Evolutionary conservation across 1,284 basidiomycete species (phyloP).

Genomic region (Phellopilus nigrolimitatus): DNA sequence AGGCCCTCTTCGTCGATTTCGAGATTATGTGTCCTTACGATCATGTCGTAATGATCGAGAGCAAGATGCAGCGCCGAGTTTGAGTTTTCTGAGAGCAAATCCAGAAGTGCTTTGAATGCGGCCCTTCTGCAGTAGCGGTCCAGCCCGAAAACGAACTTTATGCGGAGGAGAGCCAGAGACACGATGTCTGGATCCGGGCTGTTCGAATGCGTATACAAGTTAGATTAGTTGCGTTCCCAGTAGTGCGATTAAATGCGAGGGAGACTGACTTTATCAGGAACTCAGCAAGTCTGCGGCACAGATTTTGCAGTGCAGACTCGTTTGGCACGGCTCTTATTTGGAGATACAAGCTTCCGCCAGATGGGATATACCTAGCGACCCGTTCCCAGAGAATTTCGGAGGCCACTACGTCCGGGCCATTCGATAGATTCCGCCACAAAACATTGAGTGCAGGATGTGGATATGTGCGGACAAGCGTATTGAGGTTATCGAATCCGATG

Average conservation of each 20-base stretch:
- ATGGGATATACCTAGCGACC: neutral
- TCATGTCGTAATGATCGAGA: neutral
- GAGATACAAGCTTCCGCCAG: neutral
- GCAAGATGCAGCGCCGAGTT: neutral
- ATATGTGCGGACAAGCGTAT: neutral
- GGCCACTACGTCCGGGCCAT: constrained; percentile 1
- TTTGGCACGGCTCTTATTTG: neutral
- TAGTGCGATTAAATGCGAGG: neutral
- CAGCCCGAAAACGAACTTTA: neutral
- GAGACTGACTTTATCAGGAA: neutral
- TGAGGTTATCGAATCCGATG: neutral
- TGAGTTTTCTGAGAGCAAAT: neutral
- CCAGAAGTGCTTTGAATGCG: neutral
- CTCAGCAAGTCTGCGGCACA: neutral
- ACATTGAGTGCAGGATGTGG: neutral
- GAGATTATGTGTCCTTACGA: neutral
- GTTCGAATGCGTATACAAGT: neutral
- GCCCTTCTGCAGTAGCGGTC: neutral
- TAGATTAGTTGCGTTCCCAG: no score
- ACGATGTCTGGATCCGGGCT: neutral
- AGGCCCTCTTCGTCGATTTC: neutral
- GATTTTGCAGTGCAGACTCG: neutral
- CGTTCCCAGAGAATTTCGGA: neutral
- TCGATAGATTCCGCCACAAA: neutral
- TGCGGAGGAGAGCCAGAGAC: neutral